Conservation (phyloP, 163 green algal genomes). For the Chlamydomonas reinhardtii region DNA sequence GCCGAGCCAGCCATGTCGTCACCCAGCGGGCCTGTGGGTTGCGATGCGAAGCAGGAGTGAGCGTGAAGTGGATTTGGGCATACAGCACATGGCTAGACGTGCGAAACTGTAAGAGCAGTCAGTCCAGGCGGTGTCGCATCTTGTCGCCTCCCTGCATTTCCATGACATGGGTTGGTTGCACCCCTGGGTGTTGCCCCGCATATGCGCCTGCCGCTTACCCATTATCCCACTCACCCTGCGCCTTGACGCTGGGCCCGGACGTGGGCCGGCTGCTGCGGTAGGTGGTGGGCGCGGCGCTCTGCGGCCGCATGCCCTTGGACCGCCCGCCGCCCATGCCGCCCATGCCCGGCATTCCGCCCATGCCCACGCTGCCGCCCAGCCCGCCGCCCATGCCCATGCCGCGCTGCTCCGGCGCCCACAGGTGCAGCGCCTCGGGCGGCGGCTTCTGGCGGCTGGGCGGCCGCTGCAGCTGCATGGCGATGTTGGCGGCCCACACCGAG, state of each 20-base stretch:
- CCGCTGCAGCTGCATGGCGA: slow-evolving; percentile 59
- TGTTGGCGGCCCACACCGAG: slow-evolving; percentile 54
- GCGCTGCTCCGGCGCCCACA: slow-evolving; percentile 57
- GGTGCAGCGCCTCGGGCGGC: slow-evolving; percentile 63
- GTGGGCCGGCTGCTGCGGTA: slow-evolving; percentile 31
- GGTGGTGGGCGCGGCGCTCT: slow-evolving; percentile 38
- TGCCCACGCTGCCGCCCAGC: neutral
- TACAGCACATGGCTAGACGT: too few relatives aligned
- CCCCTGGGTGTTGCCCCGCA: too few relatives aligned
- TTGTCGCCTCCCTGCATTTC: too few relatives aligned
- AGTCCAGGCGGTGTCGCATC: too few relatives aligned
- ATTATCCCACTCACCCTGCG: slow-evolving; percentile 11
- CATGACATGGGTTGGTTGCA: too few relatives aligned
- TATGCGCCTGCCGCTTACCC: neutral
- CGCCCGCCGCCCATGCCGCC: neutral
- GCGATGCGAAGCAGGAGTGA: too few relatives aligned
- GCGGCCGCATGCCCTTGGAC: slow-evolving; percentile 24
- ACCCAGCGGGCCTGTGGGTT: slow-evolving; percentile 22
- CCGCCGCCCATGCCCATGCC: slow-evolving; percentile 26
- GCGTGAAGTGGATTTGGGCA: too few relatives aligned
- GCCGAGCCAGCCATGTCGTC: slow-evolving; percentile 22
- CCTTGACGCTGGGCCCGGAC: slow-evolving; percentile 37
- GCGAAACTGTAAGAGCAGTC: too few relatives aligned
- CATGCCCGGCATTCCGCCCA: neutral
- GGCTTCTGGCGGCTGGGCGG: slow-evolving; percentile 63